These are phyloP conservation scores for Globisporangium canariense DNA, from an alignment of 352 stramenopile genomes.

Conservation along the genomic window DNA sequence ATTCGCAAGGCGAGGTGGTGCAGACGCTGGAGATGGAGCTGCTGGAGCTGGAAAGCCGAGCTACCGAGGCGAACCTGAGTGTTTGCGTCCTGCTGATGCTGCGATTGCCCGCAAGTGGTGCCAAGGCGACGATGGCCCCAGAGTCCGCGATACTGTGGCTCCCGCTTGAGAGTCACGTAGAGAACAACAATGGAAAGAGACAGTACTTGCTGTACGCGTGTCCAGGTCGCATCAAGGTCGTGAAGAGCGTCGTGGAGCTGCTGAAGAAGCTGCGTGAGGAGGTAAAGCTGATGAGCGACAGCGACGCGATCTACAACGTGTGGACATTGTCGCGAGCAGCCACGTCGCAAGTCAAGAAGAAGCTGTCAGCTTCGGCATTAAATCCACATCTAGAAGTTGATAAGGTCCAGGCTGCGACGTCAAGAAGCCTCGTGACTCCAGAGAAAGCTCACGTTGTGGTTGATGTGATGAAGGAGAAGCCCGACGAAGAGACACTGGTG, in stretches of 20 bases:
- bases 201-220: slow-evolving; percentile 60
- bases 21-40: slow-evolving; percentile 65
- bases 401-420: neutral
- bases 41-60: slow-evolving; percentile 44
- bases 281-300: slow-evolving; percentile 20
- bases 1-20: slow-evolving; percentile 37
- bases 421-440: neutral
- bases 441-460: neutral
- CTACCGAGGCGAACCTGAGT: slow-evolving; percentile 11
- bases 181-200: slow-evolving; percentile 14
- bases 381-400: neutral
- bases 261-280: slow-evolving; percentile 56
- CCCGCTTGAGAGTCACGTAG: slow-evolving; percentile 8
- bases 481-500: neutral
- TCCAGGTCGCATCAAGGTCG: slow-evolving; percentile 62
- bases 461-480: neutral
- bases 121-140: neutral
- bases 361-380: neutral
- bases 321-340: slow-evolving; percentile 29
- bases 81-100: slow-evolving; percentile 40
- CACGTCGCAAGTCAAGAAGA: neutral
- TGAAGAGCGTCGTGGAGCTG: slow-evolving; percentile 47
- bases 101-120: too few species aligned
- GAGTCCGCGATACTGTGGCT: slow-evolving; percentile 51
- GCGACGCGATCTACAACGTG: slow-evolving; percentile 33